phyloP scores from a whole-genome alignment of 139 green algal species.

The Pleodorina starrii region DNA sequence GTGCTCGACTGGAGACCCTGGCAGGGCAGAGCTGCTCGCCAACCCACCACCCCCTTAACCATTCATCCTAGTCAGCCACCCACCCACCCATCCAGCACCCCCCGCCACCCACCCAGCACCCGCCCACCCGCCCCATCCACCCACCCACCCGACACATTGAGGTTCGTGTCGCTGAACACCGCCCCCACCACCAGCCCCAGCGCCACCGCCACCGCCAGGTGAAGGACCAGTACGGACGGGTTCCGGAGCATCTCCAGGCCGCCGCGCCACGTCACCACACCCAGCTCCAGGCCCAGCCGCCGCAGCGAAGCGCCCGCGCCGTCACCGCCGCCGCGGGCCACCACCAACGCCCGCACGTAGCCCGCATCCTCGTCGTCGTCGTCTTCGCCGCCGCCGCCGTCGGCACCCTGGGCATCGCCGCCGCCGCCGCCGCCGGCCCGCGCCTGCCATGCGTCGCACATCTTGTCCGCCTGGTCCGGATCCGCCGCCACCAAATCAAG shows the following conservation, averaged over 20 bases:
- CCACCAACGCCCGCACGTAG: not conserved
- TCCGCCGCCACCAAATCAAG: slow-evolving; percentile 46
- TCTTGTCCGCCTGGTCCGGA: not conserved
- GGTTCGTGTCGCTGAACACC: slow-evolving; percentile 76
- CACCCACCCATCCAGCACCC: too few relatives aligned
- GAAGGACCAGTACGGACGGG: slow-evolving; percentile 76
- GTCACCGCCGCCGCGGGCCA: not conserved
- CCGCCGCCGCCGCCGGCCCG: not conserved
- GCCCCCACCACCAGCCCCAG: slow-evolving; percentile 73
- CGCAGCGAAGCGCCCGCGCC: not conserved
- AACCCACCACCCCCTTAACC: too few relatives aligned
- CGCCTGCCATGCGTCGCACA: too few relatives aligned
- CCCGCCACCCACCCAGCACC: too few relatives aligned
- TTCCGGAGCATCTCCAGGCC: slow-evolving; percentile 80
- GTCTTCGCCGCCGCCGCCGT: too few relatives aligned
- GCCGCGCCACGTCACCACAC: slow-evolving; percentile 78
- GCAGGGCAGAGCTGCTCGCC: too few relatives aligned
- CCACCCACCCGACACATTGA: slow-evolving; percentile 47
- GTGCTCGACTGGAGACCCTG: too few relatives aligned
- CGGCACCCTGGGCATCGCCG: not conserved
- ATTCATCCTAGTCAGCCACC: too few relatives aligned
- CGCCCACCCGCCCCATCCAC: too few relatives aligned
- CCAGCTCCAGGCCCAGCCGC: slow-evolving; percentile 64
- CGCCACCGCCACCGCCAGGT: slow-evolving; percentile 64
- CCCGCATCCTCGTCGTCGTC: not conserved